These are phyloP conservation scores for Alloascoidea africana DNA, from an alignment of 805 yeast species.

Conservation along the genomic window DNA sequence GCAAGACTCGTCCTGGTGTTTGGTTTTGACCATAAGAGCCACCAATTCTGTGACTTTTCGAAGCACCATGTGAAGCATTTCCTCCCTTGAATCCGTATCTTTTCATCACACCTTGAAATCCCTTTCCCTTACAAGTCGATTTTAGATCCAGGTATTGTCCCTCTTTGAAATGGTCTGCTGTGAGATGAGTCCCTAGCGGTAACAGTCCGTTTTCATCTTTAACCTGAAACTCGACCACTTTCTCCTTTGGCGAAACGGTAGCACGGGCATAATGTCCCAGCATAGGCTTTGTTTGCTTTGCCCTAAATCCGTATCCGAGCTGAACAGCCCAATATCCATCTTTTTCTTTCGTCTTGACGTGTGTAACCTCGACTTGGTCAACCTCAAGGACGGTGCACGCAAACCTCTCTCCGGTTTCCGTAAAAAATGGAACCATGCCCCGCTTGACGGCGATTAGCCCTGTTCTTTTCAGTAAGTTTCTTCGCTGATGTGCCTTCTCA, in stretches of 20 bases:
- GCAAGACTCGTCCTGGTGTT: slow-evolving; percentile 89
- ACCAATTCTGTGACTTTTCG: slow-evolving; percentile 84
- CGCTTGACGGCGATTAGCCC: slow-evolving; percentile 75
- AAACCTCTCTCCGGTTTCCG: slow-evolving; percentile 46
- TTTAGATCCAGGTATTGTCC: slow-evolving; percentile 80
- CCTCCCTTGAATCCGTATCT: slow-evolving; percentile 83
- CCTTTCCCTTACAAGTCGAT: slow-evolving; percentile 82
- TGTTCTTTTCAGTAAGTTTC: slow-evolving; percentile 59
- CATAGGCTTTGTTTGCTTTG: slow-evolving; percentile 40
- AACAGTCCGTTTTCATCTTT: slow-evolving; percentile 47
- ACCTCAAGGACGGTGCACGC: slow-evolving; percentile 86
- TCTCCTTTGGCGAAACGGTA: slow-evolving; percentile 68
- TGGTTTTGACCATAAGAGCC: slow-evolving; percentile 96
- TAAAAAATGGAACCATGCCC: slow-evolving; percentile 84
- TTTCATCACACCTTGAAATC: slow-evolving; percentile 97
- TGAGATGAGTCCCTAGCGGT: slow-evolving; percentile 63
- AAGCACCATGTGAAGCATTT: slow-evolving; percentile 90
- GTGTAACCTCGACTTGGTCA: slow-evolving; percentile 75
- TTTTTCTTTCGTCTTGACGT: slow-evolving; percentile 49
- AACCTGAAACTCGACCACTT: slow-evolving; percentile 68
- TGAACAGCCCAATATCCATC: slow-evolving; percentile 81
- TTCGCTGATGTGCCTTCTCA: slow-evolving; percentile 54
- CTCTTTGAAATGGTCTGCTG: slow-evolving; percentile 67
- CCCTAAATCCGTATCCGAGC: slow-evolving; percentile 67
- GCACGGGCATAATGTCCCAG: slow-evolving; percentile 72